Base-by-base conservation (phyloP, 805 yeast species). In the Jamesozyma lodderae region DNA sequence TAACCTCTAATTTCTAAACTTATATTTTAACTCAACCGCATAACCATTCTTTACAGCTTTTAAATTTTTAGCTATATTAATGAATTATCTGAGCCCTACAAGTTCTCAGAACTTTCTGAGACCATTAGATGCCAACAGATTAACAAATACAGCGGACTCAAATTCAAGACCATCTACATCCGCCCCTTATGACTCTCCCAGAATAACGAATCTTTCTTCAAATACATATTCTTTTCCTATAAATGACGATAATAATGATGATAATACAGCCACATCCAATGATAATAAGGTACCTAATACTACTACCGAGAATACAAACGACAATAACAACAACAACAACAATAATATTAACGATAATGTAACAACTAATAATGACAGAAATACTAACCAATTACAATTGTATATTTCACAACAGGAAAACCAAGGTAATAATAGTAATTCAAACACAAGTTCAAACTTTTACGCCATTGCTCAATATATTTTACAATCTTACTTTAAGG, bases 391-490 rank as follows among this genome's bases (percentile, higher is more conserved):
- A 31, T 39, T 49, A 35, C 44, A 47, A 39, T 21, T 23, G 11
- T 40, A 40, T 17, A 33, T 47, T n/a, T 33, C 35, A 33, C 43
- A 46, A 35, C 55, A 51, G 48, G 49, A 50, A 36, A 50, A 46
- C 35, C 44, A 45, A 43, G 41, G 31, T 41, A 41, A 26, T 16
- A 37, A 19, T 6, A 20, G 22, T 17, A 33, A 30, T 14, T 31
- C 37, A 10, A 41, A 33, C 31, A 41, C 48, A 17, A 48, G 51
- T 13, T 41, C 54, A 15, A 52, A 52, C 35, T 55, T 55, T 38
- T 49, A 47, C 41, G 38, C 49, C n/a, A 51, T 55, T 15, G 49
- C 60, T 25, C 58, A 54, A 38, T 55, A 53, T 38, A 53, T 57
- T 28, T 34, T 57, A 24, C 57, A 55, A 31, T 42, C 48, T n/a